phyloP scores from a whole-genome alignment of 1,284 basidiomycete species.

The Ganoderma leucocontextum region DNA sequence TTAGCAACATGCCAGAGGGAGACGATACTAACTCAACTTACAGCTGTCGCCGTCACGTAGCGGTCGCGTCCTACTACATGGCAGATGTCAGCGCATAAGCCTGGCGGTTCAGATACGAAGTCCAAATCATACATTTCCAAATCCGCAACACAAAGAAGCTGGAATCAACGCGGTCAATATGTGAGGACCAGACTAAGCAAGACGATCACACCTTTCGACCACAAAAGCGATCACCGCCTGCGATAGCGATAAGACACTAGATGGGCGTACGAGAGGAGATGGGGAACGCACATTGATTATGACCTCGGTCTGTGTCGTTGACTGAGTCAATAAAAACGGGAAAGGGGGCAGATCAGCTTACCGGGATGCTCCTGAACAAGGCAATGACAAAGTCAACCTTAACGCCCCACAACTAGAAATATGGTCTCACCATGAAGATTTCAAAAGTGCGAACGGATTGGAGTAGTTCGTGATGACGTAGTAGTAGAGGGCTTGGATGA shows the following conservation, averaged over 20 bases:
- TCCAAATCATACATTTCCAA: not conserved
- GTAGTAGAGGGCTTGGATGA: not conserved
- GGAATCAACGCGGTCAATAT: not conserved
- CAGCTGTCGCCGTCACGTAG: not conserved
- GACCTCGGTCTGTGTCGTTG: not conserved
- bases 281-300: not conserved
- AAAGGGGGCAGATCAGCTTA: not conserved
- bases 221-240: not conserved
- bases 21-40: not conserved
- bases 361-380: not conserved
- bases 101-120: not conserved
- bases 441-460: not conserved
- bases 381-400: not conserved
- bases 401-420: not conserved
- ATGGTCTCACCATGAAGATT: not conserved
- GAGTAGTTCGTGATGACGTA: not conserved
- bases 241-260: not conserved
- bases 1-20: not conserved
- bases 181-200: not conserved
- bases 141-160: constrained; percentile 1
- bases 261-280: not conserved
- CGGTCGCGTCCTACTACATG: not conserved
- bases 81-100: not conserved
- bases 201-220: not conserved
- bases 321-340: not conserved